phyloP scores from a whole-genome alignment of 768 basidiomycete species.

The Serendipita indica region DNA sequence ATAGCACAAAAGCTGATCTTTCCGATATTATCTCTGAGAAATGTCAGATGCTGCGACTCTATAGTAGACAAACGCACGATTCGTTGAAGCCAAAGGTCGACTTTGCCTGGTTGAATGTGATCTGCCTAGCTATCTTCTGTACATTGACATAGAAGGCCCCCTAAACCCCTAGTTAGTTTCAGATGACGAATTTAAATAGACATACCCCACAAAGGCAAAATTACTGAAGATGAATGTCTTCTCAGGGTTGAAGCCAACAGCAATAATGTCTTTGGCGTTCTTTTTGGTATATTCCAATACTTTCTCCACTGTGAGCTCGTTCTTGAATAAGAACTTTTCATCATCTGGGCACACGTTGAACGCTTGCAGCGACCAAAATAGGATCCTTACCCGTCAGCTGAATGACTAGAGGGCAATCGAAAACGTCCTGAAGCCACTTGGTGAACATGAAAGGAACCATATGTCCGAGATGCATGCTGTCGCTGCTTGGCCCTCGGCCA shows the following conservation, averaged over 20 bases:
- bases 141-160: conserved; percentile 91
- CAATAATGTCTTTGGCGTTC: conserved; percentile 94
- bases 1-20: conserved; percentile 93
- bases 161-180: no score
- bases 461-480: conserved; percentile 95
- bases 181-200: not conserved
- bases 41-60: not conserved
- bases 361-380: not conserved
- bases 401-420: conserved; percentile 84
- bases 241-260: conserved; percentile 79
- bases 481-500: conserved; percentile 89
- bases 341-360: conserved; percentile 44
- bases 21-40: conserved; percentile 82
- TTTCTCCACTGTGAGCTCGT: conserved; percentile 81
- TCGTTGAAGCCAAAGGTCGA: conserved; percentile 95
- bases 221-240: conserved; percentile 97
- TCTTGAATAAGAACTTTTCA: conserved; percentile 98
- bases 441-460: conserved; percentile 96
- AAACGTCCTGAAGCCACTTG: conserved; percentile 95
- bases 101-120: conserved; percentile 85
- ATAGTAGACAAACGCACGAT: conserved; percentile 43
- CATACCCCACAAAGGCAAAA: conserved; percentile 62
- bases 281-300: conserved; percentile 63
- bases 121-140: conserved; percentile 79
- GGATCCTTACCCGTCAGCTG: conserved; percentile 69